Conservation (phyloP, 2,329 filamentous ascomycete genomes). For the Polytolypa hystricis region DNA sequence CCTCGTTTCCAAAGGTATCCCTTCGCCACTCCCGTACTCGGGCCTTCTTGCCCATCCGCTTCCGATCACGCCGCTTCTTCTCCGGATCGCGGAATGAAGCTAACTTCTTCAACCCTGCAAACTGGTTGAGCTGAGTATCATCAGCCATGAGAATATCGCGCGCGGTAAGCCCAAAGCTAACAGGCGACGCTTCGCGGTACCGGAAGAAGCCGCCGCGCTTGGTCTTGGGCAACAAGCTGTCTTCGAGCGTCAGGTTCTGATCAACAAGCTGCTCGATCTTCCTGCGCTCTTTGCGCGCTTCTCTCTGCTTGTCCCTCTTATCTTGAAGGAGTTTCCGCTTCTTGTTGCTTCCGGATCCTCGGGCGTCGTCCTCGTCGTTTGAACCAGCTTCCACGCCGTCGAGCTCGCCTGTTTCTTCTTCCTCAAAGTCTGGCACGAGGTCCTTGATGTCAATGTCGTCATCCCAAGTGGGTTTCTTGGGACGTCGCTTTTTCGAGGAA, state of each 20-base stretch:
- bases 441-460: constrained; percentile 97
- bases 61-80: constrained; percentile 82
- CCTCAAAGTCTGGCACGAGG: constrained; percentile 74
- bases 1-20: constrained; percentile 53
- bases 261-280: constrained; percentile 82
- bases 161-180: constrained; percentile 77
- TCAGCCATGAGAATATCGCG: constrained; percentile 85
- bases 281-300: constrained; percentile 67
- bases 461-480: constrained; percentile 84
- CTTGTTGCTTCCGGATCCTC: constrained; percentile 30
- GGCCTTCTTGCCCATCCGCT: constrained; percentile 84
- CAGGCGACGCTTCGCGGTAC: constrained; percentile 88
- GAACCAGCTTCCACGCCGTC: constrained; percentile 33
- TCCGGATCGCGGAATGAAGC: constrained; percentile 77
- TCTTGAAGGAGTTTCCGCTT: constrained; percentile 39
- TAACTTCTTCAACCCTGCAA: constrained; percentile 87
- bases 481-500: constrained; percentile 48
- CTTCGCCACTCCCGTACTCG: constrained; percentile 75
- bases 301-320: constrained; percentile 51
- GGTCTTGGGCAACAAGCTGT: constrained; percentile 48
- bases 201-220: constrained; percentile 55
- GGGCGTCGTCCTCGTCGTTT: constrained; percentile 28
- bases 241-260: constrained; percentile 62
- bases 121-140: constrained; percentile 78
- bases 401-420: constrained; percentile 46